Evolutionary conservation across 106 monocot genomes (phyloP).

Genomic region (Dendrobium catenatum): DNA sequence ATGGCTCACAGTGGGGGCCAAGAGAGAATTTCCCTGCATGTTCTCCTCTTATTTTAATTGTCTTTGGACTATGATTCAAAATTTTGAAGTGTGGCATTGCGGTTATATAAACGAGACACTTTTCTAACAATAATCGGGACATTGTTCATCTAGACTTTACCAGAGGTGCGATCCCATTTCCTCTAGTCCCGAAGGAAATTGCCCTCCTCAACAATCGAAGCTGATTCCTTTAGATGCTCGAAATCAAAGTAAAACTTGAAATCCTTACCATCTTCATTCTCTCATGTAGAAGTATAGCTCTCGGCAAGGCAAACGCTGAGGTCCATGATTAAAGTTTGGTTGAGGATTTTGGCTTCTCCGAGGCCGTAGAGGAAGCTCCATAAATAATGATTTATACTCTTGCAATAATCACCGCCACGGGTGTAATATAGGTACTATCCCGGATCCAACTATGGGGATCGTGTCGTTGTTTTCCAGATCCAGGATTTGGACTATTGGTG

Average conservation of each 20-base stretch:
- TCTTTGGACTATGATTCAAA: no score
- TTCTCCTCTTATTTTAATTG: no score
- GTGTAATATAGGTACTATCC: slow-evolving; percentile 62
- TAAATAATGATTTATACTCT: slow-evolving; percentile 85
- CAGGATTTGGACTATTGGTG: slow-evolving; percentile 26
- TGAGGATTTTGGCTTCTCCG: slow-evolving; percentile 76
- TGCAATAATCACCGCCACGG: slow-evolving; percentile 82
- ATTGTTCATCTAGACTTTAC: no score
- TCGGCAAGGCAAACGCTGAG: slow-evolving; percentile 58
- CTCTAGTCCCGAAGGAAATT: slow-evolving; percentile 82
- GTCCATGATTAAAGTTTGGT: slow-evolving; percentile 87
- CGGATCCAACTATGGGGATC: slow-evolving; percentile 69
- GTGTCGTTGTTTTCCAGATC: slow-evolving; percentile 71
- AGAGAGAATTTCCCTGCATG: no score
- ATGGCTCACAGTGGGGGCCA: no score
- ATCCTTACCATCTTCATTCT: slow-evolving; percentile 81
- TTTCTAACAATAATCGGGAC: not conserved
- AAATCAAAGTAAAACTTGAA: slow-evolving; percentile 95
- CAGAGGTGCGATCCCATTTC: not conserved
- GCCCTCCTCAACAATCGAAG: slow-evolving; percentile 63
- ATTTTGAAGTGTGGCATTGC: no score
- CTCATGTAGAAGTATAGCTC: slow-evolving; percentile 35
- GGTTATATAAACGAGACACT: no score
- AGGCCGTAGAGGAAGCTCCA: slow-evolving; percentile 92
- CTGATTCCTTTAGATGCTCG: slow-evolving; percentile 76